These are phyloP conservation scores for Pseudogymnoascus sp. DNA, from an alignment of 2,329 filamentous ascomycete genomes.

Conservation along the genomic window DNA sequence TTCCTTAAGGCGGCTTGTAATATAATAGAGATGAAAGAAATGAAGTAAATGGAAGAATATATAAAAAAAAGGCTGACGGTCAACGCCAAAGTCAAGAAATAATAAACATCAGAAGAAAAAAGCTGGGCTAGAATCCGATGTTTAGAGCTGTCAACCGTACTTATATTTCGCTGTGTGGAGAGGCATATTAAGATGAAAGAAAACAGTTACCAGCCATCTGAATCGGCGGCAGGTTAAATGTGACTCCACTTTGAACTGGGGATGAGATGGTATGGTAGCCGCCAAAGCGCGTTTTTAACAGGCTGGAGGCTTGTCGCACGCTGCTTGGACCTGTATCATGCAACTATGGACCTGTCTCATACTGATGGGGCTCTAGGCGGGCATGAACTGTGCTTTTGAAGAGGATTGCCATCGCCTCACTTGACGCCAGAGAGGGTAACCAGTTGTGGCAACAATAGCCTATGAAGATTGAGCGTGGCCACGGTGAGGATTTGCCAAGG, in stretches of 20 bases:
- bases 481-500: not conserved
- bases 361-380: not conserved
- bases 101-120: conserved; percentile 1
- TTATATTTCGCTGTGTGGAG: not conserved
- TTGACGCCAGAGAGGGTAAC: not conserved
- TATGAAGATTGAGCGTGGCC: not conserved
- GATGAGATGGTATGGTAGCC: not conserved
- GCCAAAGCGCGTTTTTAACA: not conserved
- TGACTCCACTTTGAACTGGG: not conserved
- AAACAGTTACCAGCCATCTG: not conserved
- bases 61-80: not conserved
- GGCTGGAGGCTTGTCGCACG: not conserved
- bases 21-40: conserved; percentile 5
- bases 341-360: not conserved
- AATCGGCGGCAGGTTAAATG: not conserved
- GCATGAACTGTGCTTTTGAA: not conserved
- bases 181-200: not conserved
- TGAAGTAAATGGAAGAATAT: not conserved
- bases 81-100: not conserved
- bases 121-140: not conserved
- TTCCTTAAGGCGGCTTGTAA: not conserved
- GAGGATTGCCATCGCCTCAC: not conserved
- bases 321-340: not conserved
- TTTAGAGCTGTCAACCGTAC: not conserved
- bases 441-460: not conserved